These are phyloP conservation scores for Ophiosphaerella herpotricha DNA, from an alignment of 2,329 filamentous ascomycete species.

Conservation along the genomic window DNA sequence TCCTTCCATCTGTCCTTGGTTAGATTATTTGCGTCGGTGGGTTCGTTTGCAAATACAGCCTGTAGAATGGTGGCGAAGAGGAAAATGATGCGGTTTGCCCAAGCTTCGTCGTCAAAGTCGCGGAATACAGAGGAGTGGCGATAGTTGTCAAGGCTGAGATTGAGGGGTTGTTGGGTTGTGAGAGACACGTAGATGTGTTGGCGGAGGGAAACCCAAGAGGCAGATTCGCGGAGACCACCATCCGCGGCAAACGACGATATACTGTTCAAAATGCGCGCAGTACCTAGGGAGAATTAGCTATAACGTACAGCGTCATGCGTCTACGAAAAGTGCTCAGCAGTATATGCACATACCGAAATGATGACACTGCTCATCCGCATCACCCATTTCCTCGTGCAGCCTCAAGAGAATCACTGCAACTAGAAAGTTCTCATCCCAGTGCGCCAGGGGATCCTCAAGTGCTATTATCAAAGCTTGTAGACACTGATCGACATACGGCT, in stretches of 20 bases:
- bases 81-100: constrained; percentile 41
- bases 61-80: constrained; percentile 36
- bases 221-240: constrained; percentile 48
- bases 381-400: constrained; percentile 55
- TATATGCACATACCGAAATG: constrained; percentile 24
- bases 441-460: constrained; percentile 48
- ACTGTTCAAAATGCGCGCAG: constrained; percentile 45
- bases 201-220: constrained; percentile 48
- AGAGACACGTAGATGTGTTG: constrained; percentile 50
- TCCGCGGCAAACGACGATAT: constrained; percentile 45
- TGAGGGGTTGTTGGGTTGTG: constrained; percentile 40
- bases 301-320: not conserved
- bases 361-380: constrained; percentile 46
- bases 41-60: constrained; percentile 28
- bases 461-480: constrained; percentile 54
- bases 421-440: constrained; percentile 54
- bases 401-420: constrained; percentile 56
- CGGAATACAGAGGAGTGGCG: constrained; percentile 34
- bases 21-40: constrained; percentile 17
- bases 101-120: constrained; percentile 36
- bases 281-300: constrained; percentile 16
- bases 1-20: constrained; percentile 35
- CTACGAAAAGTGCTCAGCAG: not conserved
- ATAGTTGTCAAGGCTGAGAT: constrained; percentile 37
- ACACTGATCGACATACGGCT: constrained; percentile 53